Conservation (phyloP, 2,329 filamentous ascomycete species). For the Aspergillus fischeri region DNA sequence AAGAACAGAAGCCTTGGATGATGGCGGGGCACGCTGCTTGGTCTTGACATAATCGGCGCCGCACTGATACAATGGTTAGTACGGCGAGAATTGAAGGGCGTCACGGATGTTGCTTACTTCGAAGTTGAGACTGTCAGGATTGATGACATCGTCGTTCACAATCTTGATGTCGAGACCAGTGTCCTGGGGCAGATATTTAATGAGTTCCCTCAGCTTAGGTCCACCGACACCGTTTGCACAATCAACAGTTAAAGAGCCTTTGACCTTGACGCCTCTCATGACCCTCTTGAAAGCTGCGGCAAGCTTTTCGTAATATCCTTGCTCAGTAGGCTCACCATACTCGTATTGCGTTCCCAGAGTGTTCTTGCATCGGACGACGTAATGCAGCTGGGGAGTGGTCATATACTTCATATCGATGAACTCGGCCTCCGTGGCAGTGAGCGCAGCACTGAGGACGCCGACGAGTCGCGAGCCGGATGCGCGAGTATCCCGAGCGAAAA, state of each 20-base stretch:
- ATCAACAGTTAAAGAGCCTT: constrained; percentile 76
- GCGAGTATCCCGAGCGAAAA: constrained; percentile 89
- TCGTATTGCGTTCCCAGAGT: constrained; percentile 81
- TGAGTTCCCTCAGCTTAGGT: constrained; percentile 78
- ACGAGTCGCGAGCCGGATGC: constrained; percentile 85
- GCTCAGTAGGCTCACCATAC: constrained; percentile 84
- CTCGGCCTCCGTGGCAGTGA: constrained; percentile 70
- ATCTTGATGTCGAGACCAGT: constrained; percentile 76
- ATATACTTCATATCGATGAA: constrained; percentile 83
- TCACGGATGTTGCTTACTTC: constrained; percentile 55
- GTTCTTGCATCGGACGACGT: constrained; percentile 90
- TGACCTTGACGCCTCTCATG: constrained; percentile 70
- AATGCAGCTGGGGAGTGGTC: constrained; percentile 97
- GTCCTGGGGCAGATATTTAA: constrained; percentile 73
- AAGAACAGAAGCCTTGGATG: constrained; percentile 69
- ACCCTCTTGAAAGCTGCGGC: constrained; percentile 77
- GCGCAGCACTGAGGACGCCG: constrained; percentile 70
- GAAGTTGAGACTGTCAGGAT: constrained; percentile 82
- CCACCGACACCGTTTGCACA: constrained; percentile 96
- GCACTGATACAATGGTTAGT: constrained; percentile 52
- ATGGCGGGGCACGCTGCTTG: constrained; percentile 82
- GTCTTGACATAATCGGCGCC: constrained; percentile 98
- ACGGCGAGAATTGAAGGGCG: not conserved
- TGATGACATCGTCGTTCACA: constrained; percentile 88
- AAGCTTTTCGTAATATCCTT: constrained; percentile 93